These are phyloP conservation scores for Boletus vermiculosoides DNA, from an alignment of 768 basidiomycete species.

Conservation along the genomic window DNA sequence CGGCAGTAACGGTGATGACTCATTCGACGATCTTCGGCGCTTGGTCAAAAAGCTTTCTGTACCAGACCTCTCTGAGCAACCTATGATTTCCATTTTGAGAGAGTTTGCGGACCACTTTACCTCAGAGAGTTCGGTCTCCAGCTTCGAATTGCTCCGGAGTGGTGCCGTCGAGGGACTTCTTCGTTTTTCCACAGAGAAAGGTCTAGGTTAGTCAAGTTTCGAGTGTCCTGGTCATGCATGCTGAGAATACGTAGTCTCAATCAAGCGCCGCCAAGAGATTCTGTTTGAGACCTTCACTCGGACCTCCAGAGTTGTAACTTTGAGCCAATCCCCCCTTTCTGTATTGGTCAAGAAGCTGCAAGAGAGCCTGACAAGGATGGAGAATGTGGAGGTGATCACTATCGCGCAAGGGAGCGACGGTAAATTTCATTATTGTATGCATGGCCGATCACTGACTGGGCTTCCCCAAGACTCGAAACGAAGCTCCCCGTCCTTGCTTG, in stretches of 20 bases:
- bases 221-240: not conserved
- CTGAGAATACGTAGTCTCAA: constrained; percentile 47
- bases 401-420: constrained; percentile 82
- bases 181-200: constrained; percentile 72
- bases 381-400: constrained; percentile 92
- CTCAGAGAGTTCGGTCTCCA: constrained; percentile 79
- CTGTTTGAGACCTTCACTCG: constrained; percentile 77
- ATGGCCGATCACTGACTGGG: constrained; percentile 2
- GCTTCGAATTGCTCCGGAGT: constrained; percentile 93
- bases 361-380: constrained; percentile 93
- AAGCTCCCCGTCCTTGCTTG: constrained; percentile 87
- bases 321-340: constrained; percentile 59
- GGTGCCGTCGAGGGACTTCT: constrained; percentile 88
- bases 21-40: constrained; percentile 59
- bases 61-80: constrained; percentile 57
- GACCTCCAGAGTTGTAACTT: constrained; percentile 42
- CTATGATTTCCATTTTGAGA: constrained; percentile 57
- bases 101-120: constrained; percentile 82
- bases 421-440: constrained; percentile 29
- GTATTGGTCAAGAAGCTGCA: constrained; percentile 93
- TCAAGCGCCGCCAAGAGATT: constrained; percentile 69
- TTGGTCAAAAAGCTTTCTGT: constrained; percentile 66
- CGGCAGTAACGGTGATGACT: constrained; percentile 54
- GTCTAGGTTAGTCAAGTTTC: constrained; percentile 25
- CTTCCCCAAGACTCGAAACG: constrained; percentile 72